Base-by-base conservation (phyloP, 2,329 filamentous ascomycete genomes). In the Penicillium carneum region DNA sequence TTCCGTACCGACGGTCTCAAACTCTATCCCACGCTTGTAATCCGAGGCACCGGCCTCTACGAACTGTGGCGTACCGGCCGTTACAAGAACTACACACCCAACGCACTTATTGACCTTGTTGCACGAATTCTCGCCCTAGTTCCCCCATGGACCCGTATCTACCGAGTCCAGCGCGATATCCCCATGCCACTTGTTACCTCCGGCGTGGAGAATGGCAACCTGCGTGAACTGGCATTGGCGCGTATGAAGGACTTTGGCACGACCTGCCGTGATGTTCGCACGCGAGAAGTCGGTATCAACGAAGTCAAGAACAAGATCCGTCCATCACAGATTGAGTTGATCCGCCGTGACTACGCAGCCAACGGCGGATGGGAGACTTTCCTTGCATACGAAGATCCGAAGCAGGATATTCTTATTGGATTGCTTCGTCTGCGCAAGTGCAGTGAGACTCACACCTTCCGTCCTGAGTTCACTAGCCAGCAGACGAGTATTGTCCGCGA, bases 111-210 rank as follows among this genome's bases (percentile, higher is more conserved):
- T 63, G 95, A 99, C 75, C 87, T 99, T 16, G 93, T 99, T 0
- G 96, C 95, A 3, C 88, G 95, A n/a, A 99, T 99, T 54, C 82
- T 99, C 64, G 95, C 95, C 0, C 84, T 99, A 2, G 90, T 99
- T 0, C 95, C 95, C 1, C 95, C 95, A 1, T 99, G 95, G 95
- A 99, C 96, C 0, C 88, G 95, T 64, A 99, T 99, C 72, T 99
- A 99, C 81, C 92, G 95, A 62, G 95, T 99, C 0, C 95, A 99
- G 82, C 88, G 95, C 76, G 95, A 99, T 79, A 99, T 99, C 61
- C 95, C 95, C n/a, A 99, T 99, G 95, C 95, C 95, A 0, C 84
- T 99, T 26, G 96, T 99, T n/a, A 98, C 95, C 0, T 96, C 94
- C 0, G 95, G 95, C 42, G 95, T 99, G 0, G 95, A 99, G 80